Base-by-base conservation (phyloP, 2,329 filamentous ascomycete genomes). In the Exophiala xenobiotica region DNA sequence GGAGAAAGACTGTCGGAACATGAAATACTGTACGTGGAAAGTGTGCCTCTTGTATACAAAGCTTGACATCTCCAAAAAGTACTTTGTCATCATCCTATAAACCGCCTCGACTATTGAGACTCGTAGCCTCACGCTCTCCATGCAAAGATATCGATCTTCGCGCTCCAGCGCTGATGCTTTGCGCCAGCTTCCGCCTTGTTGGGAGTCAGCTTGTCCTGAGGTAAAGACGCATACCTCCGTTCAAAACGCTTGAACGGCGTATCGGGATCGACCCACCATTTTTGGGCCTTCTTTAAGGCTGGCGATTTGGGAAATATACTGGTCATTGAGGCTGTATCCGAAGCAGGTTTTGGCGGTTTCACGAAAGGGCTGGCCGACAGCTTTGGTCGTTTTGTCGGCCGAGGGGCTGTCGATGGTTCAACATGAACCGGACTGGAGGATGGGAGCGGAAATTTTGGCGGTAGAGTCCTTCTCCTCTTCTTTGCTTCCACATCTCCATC, bases 231-330 rank as follows among this genome's bases (percentile, higher is more conserved):
- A 43, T 70, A 65, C 2, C 63, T 63, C 26, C 63, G 57, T 9
- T 65, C 66, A 64, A 68, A 73, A 5, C 51, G 53, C 51, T 71
- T 72, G 53, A 72, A 70, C 1, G 68, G 66, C 1, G 71, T 73
- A 45, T 68, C 64, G 1, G 61, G 62, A 18, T 54, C 48, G 11
- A 42, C 24, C 47, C 51, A 54, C 51, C 51, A 54, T 18, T 23
- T 27, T 16, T 22, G 7, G 18, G 23, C 12, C 42, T 22, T 44
- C 8, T 47, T n/a, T 6, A 23, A 12, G 16, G 20, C 24, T 24
- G 27, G 23, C 19, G 19, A 29, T 4, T 33, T 8, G n/a, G 20
- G 2, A 16, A 31, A 6, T 18, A 8, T 20, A 16, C n/a, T 31
- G 43, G 11, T 8, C 26, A 38, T 9, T 5, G 20, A 20, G 26